Evolutionary conservation across 441 rosid genomes (phyloP).

Genomic region (Melastoma candidum): DNA sequence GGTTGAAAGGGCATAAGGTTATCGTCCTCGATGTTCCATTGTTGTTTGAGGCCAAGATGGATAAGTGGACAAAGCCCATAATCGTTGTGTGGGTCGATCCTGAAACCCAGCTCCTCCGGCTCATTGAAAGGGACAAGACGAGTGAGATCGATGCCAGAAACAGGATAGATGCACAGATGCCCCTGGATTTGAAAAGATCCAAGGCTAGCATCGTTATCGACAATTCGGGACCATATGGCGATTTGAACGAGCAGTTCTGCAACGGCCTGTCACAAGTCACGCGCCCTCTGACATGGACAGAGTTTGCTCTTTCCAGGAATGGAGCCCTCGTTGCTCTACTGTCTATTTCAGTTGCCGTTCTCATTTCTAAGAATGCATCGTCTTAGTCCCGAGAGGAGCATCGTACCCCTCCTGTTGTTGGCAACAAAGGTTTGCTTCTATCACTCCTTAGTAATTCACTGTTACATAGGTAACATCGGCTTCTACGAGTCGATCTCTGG

Average conservation of each 20-base stretch:
- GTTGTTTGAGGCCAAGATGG: constrained; percentile 71
- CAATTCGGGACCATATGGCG: constrained; percentile 54
- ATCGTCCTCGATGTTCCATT: constrained; percentile 69
- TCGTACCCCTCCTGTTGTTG: too few species aligned
- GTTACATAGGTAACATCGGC: too few species aligned
- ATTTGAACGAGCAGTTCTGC: constrained; percentile 42
- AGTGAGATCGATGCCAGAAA: constrained; percentile 46
- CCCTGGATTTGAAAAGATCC: constrained; percentile 46
- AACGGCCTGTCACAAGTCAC: constrained; percentile 40
- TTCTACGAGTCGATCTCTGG: too few species aligned
- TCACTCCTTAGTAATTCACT: too few species aligned
- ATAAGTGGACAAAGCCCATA: constrained; percentile 61
- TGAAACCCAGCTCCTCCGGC: constrained; percentile 49
- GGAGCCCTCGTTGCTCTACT: too few species aligned
- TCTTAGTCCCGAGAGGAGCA: too few species aligned
- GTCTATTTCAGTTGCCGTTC: too few species aligned
- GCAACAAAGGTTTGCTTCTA: too few species aligned
- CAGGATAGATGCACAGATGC: constrained; percentile 73
- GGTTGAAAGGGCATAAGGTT: constrained; percentile 53
- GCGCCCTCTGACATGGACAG: constrained; percentile 55
- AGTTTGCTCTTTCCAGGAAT: constrained; percentile 58
- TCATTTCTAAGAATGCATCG: too few species aligned
- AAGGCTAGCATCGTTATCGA: constrained; percentile 69
- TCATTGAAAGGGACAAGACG: constrained; percentile 39
- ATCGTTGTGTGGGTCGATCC: constrained; percentile 51